A percentile compares a stretch with the other conserved stretches of the same genome.
These are phyloP conservation scores for Monosporascus sp. DNA, from an alignment of 2,329 filamentous ascomycete genomes.

Conservation along the genomic window DNA sequence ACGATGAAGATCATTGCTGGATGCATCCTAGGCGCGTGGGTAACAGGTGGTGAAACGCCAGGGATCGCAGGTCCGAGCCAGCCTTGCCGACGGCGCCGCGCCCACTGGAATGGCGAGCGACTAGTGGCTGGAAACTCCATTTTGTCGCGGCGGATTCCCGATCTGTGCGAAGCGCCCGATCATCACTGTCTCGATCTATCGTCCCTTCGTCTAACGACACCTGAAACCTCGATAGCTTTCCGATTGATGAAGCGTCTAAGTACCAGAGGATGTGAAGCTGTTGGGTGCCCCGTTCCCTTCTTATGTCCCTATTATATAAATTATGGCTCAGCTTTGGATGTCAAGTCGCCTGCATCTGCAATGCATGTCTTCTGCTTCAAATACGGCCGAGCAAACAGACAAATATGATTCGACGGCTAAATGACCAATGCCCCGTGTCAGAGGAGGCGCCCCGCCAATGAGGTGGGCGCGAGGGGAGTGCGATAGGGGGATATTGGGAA, in stretches of 20 bases:
- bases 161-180: conserved; percentile 15
- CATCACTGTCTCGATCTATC: conserved; percentile 15
- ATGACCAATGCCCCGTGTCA: neutral
- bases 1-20: conserved; percentile 28
- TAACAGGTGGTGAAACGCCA: conserved; percentile 17
- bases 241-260: neutral
- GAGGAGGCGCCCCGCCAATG: neutral
- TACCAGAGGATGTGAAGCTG: neutral
- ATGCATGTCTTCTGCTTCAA: too few relatives aligned
- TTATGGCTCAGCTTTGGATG: neutral
- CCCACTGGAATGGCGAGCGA: conserved; percentile 11
- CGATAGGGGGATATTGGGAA: neutral
- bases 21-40: conserved; percentile 16
- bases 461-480: neutral
- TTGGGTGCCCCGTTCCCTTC: neutral
- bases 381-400: neutral
- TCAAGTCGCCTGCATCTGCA: neutral
- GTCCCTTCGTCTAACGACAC: too few relatives aligned
- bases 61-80: conserved; percentile 14
- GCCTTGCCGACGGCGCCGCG: conserved; percentile 5
- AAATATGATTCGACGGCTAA: neutral
- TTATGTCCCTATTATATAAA: neutral
- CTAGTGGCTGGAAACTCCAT: conserved; percentile 11
- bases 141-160: conserved; percentile 17
- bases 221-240: too few relatives aligned